These are phyloP conservation scores for Rhizoclosmatium sp. DNA, from an alignment of 192 early-diverging fungal genomes.

Conservation along the genomic window DNA sequence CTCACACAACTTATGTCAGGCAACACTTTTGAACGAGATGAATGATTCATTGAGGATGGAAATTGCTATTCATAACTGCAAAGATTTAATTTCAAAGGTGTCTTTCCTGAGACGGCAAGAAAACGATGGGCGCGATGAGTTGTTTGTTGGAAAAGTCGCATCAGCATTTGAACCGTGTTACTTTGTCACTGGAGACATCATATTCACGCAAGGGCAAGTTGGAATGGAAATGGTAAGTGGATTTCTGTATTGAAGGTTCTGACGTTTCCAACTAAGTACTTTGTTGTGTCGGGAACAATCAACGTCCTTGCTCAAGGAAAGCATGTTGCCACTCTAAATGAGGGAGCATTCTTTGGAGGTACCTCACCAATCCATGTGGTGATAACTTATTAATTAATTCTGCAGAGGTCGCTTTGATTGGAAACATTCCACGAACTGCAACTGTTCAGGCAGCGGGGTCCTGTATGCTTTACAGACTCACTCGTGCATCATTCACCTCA, in stretches of 20 bases:
- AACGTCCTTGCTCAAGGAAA: constrained; percentile 46
- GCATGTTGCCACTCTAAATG: constrained; percentile 31
- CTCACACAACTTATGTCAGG: not conserved
- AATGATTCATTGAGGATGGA: constrained; percentile 37
- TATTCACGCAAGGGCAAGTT: constrained; percentile 37
- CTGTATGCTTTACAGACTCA: constrained; percentile 23
- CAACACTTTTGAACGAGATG: constrained; percentile 25
- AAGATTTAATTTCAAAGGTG: constrained; percentile 39
- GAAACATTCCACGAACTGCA: constrained; percentile 43
- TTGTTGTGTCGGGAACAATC: constrained; percentile 45
- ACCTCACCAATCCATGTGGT: not conserved
- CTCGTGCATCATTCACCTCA: constrained; percentile 5
- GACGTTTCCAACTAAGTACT: constrained; percentile 37
- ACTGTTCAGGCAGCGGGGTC: constrained; percentile 23
- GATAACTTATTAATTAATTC: not conserved
- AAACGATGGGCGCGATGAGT: constrained; percentile 43
- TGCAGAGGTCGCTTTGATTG: constrained; percentile 24
- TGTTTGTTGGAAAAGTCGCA: constrained; percentile 37
- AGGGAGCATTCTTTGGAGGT: constrained; percentile 50
- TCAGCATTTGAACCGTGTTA: constrained; percentile 32
- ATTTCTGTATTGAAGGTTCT: not conserved
- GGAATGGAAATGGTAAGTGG: constrained; percentile 41
- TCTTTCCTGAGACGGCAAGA: constrained; percentile 40
- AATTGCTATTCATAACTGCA: constrained; percentile 39
- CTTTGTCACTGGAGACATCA: constrained; percentile 37